Evolutionary conservation across 139 green algal genomes (phyloP), one percentile per base, ranked within the genome.

Genomic region (Volvox africanus): DNA sequence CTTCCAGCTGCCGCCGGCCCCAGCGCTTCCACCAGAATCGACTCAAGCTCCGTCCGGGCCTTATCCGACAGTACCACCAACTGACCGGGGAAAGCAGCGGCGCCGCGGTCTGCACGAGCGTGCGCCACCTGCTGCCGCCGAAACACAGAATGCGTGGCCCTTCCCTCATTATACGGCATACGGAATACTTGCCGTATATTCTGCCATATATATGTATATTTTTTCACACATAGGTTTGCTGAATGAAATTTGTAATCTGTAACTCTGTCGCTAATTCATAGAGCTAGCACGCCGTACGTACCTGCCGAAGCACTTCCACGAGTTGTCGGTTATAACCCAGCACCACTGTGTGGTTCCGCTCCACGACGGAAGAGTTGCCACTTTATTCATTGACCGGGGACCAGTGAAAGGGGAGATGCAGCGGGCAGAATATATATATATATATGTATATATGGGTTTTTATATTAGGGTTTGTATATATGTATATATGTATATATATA

Each of bases 51-150:
- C 11, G 12, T 28, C 14, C 69, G 26, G 13, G 32, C 85, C 3
- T 30, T n/a, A 0, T 93, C 82, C 50, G 90, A 90, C 80, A 95
- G 78, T 75, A 95, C 86, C n/a, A 95, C 92, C 80, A 95, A 82
- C 14, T 89, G 93, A 35, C 37, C 78, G 37, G 50, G 76, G 80
- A 92, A 92, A 69, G 83, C 61, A 16, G n/a, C 20, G 55, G 75
- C 79, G 35, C 65, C 82, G 65, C 81, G 76, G 76, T 91, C 82
- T 0, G 71, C 32, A 16, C 83, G 88, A 0, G 87, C 88, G 22
- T 82, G 28, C 16, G 92, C 88, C 33, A 94, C 89, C 92, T 94
- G 88, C 30, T 65, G 1, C 81, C 67, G 9, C 44, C 44, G 44
- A 55, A 5, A 55, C 9, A 55, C 44, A 55, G 44, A 55, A 55